Evolutionary conservation across 1,139 yeast species (phyloP).

Genomic region (Pneumocystis murina): DNA sequence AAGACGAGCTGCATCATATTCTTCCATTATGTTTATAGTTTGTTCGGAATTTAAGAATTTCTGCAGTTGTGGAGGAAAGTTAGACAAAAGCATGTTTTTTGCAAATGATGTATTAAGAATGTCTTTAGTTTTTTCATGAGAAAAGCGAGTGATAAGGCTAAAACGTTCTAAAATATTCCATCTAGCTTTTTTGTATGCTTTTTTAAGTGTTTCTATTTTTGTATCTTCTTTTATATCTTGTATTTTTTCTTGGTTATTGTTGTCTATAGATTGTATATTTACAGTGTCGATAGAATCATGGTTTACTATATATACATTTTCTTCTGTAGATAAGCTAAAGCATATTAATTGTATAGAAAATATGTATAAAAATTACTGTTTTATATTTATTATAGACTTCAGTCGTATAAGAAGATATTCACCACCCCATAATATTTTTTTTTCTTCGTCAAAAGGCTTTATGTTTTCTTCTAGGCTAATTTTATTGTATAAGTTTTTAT

Average conservation of each 20-base stretch:
- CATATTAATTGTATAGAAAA: not conserved
- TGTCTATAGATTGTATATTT: not conserved
- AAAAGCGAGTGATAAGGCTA: constrained; percentile 60
- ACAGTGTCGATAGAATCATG: not conserved
- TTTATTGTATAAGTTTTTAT: constrained; percentile 49
- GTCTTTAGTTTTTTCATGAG: constrained; percentile 19
- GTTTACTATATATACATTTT: not conserved
- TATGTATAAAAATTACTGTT: constrained; percentile 32
- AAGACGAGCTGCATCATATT: constrained; percentile 80
- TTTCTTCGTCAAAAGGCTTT: constrained; percentile 53
- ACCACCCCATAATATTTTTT: constrained; percentile 82
- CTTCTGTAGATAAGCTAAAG: not conserved
- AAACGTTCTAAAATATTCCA: constrained; percentile 79
- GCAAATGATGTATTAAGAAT: constrained; percentile 11
- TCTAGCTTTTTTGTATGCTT: constrained; percentile 35
- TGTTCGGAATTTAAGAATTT: constrained; percentile 61
- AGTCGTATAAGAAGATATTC: constrained; percentile 50
- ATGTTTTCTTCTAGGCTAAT: constrained; percentile 38
- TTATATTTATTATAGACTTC: constrained; percentile 41
- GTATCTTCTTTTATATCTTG: not conserved
- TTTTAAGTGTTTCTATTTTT: not conserved
- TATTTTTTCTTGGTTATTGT: not conserved
- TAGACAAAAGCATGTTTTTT: constrained; percentile 40
- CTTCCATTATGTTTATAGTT: constrained; percentile 66
- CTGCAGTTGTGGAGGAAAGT: constrained; percentile 46